Evolutionary conservation across 2,329 filamentous ascomycete genomes (phyloP).

Genomic region (Mollisia scopiformis): DNA sequence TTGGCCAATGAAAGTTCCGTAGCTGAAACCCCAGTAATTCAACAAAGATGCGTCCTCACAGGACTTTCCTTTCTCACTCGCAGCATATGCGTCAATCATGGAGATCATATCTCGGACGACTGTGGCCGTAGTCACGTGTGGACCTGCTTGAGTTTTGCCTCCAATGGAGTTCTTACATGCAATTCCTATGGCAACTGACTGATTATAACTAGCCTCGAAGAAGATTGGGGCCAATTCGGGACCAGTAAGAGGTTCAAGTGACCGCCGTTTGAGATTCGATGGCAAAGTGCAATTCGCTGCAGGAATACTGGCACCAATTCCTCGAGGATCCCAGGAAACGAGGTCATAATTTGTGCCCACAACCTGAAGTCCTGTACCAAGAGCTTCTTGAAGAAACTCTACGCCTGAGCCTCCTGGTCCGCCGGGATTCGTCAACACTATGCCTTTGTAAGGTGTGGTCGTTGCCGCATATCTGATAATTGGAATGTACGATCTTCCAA

Average conservation of each 20-base stretch:
- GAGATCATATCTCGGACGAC: slow-evolving; percentile 6
- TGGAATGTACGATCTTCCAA: neutral
- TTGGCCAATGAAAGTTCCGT: slow-evolving; percentile 38
- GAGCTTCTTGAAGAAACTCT: neutral
- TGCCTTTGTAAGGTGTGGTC: neutral
- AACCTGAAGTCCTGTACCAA: neutral
- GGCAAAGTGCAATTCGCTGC: neutral
- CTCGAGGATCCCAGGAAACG: neutral
- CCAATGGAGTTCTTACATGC: neutral
- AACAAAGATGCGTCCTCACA: neutral
- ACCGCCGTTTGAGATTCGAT: neutral
- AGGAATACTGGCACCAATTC: neutral
- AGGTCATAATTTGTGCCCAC: neutral
- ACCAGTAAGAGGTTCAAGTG: neutral
- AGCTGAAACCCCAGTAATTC: slow-evolving; percentile 46
- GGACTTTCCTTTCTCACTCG: neutral
- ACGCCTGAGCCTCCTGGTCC: neutral
- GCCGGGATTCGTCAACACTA: neutral
- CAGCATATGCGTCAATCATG: slow-evolving; percentile 5
- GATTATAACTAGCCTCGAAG: neutral
- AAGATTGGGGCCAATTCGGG: neutral
- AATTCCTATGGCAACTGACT: neutral
- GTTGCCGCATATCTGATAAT: neutral
- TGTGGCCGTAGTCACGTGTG: slow-evolving; percentile 5
- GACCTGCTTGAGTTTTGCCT: neutral